phyloP scores from a whole-genome alignment of 805 yeast species.

The Wickerhamomyces pijperi region DNA sequence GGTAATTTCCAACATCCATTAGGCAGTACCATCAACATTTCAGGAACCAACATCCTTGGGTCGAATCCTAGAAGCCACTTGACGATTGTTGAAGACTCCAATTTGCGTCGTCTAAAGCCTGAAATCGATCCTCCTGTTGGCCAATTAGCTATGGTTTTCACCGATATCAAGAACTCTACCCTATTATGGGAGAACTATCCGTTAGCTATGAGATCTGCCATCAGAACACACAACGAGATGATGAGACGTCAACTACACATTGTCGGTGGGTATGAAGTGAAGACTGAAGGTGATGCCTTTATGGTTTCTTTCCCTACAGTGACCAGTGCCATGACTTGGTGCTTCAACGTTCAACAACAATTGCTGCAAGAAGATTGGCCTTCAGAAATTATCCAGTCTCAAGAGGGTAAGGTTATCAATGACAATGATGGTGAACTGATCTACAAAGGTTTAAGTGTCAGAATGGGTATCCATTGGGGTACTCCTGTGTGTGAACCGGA shows the following conservation, averaged over 20 bases:
- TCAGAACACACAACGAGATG: conserved; percentile 82
- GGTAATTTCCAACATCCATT: no score
- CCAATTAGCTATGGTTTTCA: conserved; percentile 88
- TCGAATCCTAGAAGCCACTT: no score
- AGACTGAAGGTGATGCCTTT: conserved; percentile 98
- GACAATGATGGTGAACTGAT: conserved; percentile 49
- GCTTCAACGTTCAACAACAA: conserved; percentile 84
- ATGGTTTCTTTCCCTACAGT: conserved; percentile 96
- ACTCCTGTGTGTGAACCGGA: conserved; percentile 92
- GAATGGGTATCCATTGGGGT: conserved; percentile 99
- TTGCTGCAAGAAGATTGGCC: conserved; percentile 90
- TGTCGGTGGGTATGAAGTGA: conserved; percentile 96
- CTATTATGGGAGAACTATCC: conserved; percentile 89
- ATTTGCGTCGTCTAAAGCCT: conserved; percentile 70
- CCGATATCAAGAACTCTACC: conserved; percentile 94
- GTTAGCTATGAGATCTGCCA: conserved; percentile 91
- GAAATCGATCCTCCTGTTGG: conserved; percentile 95
- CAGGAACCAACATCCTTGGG: no score
- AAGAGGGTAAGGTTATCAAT: conserved; percentile 71
- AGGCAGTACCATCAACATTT: no score
- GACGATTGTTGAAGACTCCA: conserved; percentile 54
- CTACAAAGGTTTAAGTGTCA: conserved; percentile 82
- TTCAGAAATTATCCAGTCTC: conserved; percentile 71
- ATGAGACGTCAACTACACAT: conserved; percentile 91
- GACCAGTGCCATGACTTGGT: conserved; percentile 84